Conservation (phyloP, 2,329 filamentous ascomycete genomes). For the Hymenoscyphus fructigenus region DNA sequence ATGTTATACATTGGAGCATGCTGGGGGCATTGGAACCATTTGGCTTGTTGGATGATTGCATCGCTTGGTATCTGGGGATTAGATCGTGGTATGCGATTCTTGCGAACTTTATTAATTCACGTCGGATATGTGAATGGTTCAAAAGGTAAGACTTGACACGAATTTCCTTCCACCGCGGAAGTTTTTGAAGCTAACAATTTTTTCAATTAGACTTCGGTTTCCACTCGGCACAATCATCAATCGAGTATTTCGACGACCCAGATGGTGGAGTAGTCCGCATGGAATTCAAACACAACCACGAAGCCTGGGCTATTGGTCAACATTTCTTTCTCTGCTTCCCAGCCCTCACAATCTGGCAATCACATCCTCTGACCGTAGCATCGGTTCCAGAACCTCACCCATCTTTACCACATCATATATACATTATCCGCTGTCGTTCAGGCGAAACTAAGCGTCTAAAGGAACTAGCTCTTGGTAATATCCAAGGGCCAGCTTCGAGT, state of each 20-base stretch:
- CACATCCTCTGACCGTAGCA: slow-evolving; percentile 74
- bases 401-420: slow-evolving; percentile 50
- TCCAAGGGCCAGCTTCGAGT: neutral
- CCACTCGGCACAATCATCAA: slow-evolving; percentile 49
- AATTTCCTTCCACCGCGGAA: neutral
- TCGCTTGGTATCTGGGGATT: slow-evolving; percentile 63
- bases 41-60: slow-evolving; percentile 68
- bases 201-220: slow-evolving; percentile 49
- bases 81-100: slow-evolving; percentile 59
- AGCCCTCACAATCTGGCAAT: slow-evolving; percentile 68
- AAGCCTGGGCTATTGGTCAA: slow-evolving; percentile 65
- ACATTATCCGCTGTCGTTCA: slow-evolving; percentile 56
- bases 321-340: slow-evolving; percentile 79
- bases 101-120: slow-evolving; percentile 61
- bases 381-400: slow-evolving; percentile 61
- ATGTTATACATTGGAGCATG: slow-evolving; percentile 73
- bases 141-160: slow-evolving; percentile 28
- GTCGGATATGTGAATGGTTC: slow-evolving; percentile 47
- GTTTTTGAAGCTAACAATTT: slow-evolving; percentile 16
- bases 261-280: slow-evolving; percentile 64
- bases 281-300: slow-evolving; percentile 67
- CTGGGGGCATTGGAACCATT: slow-evolving; percentile 70
- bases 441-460: slow-evolving; percentile 51
- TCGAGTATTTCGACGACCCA: slow-evolving; percentile 54
- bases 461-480: slow-evolving; percentile 34